Conservation (phyloP, 257 asterid species). For the Forsythia viridissima region DNA sequence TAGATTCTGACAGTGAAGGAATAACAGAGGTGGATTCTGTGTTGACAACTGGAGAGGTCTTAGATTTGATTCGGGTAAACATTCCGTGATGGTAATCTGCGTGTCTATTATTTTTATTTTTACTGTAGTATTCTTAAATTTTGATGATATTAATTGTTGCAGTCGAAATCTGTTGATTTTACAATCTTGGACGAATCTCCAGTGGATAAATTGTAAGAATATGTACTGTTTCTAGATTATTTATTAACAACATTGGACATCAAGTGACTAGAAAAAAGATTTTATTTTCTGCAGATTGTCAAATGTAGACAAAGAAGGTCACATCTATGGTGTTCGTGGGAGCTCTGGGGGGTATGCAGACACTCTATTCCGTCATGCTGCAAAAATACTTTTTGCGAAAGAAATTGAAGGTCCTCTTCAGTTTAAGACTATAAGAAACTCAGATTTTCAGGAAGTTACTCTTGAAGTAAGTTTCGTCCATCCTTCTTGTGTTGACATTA, state of each 20-base stretch:
- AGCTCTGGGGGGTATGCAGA: slow-evolving; percentile 99
- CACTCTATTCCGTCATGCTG: slow-evolving; percentile 74
- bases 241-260: slow-evolving; percentile 10
- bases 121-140: not conserved
- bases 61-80: slow-evolving; percentile 84
- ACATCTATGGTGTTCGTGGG: slow-evolving; percentile 76
- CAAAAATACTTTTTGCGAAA: slow-evolving; percentile 63
- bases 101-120: not conserved
- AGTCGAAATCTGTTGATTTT: slow-evolving; percentile 75
- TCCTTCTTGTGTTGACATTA: slow-evolving; percentile 9
- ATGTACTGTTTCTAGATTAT: slow-evolving; percentile 16
- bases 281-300: slow-evolving; percentile 51
- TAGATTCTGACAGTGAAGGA: slow-evolving; percentile 53
- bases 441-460: slow-evolving; percentile 85
- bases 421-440: slow-evolving; percentile 72
- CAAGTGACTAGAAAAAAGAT: slow-evolving; percentile 15
- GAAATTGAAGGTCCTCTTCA: slow-evolving; percentile 71
- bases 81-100: slow-evolving; percentile 11
- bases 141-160: slow-evolving; percentile 31
- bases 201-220: slow-evolving; percentile 75
- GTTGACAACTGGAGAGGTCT: slow-evolving; percentile 90
- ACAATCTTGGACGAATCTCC: slow-evolving; percentile 78
- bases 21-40: slow-evolving; percentile 93
- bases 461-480: slow-evolving; percentile 67
- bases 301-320: slow-evolving; percentile 68